A percentile compares a stretch with the other conserved stretches of the same genome.
phyloP scores from a whole-genome alignment of 805 yeast species.

The Yamadazyma laniorum region DNA sequence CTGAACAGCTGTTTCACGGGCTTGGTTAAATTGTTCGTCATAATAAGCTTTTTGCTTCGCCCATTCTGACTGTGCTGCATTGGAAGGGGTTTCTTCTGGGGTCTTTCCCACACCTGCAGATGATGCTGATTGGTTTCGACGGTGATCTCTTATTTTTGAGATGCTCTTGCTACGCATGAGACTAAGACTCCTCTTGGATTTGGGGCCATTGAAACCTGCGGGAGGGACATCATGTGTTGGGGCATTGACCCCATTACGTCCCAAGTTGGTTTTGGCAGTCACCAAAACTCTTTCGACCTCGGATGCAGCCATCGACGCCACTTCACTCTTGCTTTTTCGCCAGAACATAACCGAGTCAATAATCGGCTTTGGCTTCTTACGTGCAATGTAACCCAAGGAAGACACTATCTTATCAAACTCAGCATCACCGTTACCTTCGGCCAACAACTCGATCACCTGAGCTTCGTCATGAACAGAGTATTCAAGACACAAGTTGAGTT shows the following conservation, averaged over 20 bases:
- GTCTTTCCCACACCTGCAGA: conserved; percentile 16
- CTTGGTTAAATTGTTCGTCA: conserved; percentile 36
- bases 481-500: conserved; percentile 68
- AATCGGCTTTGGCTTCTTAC: conserved; percentile 88
- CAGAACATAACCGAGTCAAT: conserved; percentile 98
- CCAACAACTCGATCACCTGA: conserved; percentile 70
- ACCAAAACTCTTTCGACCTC: conserved; percentile 36
- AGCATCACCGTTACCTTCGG: conserved; percentile 77
- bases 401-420: conserved; percentile 82
- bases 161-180: conserved; percentile 41
- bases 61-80: conserved; percentile 16
- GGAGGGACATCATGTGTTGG: conserved; percentile 7
- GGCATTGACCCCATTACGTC: conserved; percentile 5
- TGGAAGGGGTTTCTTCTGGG: conserved; percentile 2
- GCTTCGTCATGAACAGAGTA: conserved; percentile 71
- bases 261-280: conserved; percentile 23
- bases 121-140: conserved; percentile 51
- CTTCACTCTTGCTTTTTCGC: conserved; percentile 91
- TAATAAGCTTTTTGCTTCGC: conserved; percentile 23
- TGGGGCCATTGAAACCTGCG: conserved; percentile 11
- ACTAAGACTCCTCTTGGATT: conserved; percentile 40
- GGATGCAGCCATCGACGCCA: conserved; percentile 51
- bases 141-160: conserved; percentile 37
- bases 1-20: conserved; percentile 69
- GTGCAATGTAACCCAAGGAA: conserved; percentile 87